Base-by-base conservation (phyloP, 352 stramenopile genomes). In the Globisporangium abappressorium region DNA sequence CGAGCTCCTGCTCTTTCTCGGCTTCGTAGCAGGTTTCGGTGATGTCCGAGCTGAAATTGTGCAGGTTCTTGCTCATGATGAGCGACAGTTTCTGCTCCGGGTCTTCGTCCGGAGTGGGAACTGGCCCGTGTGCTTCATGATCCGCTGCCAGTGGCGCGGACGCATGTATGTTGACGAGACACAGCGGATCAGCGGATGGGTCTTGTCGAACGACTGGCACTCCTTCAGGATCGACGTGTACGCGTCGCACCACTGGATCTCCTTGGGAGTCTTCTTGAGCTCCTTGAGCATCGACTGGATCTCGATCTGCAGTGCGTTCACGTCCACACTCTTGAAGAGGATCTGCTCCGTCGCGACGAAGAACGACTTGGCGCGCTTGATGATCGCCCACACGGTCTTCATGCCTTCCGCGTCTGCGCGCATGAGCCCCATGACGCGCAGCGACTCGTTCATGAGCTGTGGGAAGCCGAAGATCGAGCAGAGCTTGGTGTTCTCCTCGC, bases 21-120 rank as follows among this genome's bases (percentile, higher is more conserved):
- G 94, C 96, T 79, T 98, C 92, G 75, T 99, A 98, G 65, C 89
- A 97, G 70, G 98, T 98, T 66, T 99, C 96, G 33, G 97, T 97
- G 49, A 99, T 97, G 34, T 98, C 93, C 20, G 89, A 91, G 70
- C 88, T 97, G 70, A 97, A 98, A 64, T 96, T 92, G 69, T 98
- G 91, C 20, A 99, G 76, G 63, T 98, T 97, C 41, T 98, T 94
- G 65, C 81, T 92, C 58, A 98, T 63, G 24, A 99, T 87, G 43
- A 96, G 75, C 22, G 90, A 94, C 0, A 99, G 84, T 11, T 85
- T 79, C 58, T 98, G 83, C n/a, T 95, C 76, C 1, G 94, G 90
- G 64, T 98, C 91, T 70, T 98, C 87, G 56, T 98, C 95, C 0
- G 95, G 96, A 18, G 92, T 95, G n/a, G 87, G 71, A 98, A 98